Evolutionary conservation across 2,329 filamentous ascomycete genomes (phyloP).

Genomic region (Raffaelea albimanens): DNA sequence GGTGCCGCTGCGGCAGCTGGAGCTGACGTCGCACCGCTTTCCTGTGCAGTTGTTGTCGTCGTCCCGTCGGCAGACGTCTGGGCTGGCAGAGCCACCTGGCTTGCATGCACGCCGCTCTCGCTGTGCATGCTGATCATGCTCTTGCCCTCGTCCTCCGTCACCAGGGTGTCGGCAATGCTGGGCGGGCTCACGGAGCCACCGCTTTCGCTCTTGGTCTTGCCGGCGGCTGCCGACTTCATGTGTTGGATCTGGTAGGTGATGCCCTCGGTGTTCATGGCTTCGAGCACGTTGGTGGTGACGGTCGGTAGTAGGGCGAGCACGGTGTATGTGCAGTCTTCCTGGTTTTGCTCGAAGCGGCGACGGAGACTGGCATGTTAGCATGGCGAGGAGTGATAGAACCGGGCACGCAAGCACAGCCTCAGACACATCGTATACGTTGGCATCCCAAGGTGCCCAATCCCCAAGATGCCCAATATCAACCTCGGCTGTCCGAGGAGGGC

Average conservation of each 20-base stretch:
- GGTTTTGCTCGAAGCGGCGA: constrained; percentile 95
- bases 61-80: constrained; percentile 7
- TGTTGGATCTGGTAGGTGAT: constrained; percentile 91
- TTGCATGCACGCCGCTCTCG: constrained; percentile 75
- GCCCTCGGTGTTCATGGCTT: constrained; percentile 81
- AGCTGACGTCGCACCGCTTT: constrained; percentile 4
- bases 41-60: neutral
- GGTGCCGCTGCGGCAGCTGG: constrained; percentile 14
- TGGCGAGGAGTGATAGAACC: neutral
- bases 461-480: no score
- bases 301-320: constrained; percentile 92
- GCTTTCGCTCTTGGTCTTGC: constrained; percentile 30
- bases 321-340: constrained; percentile 97
- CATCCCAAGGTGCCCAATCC: no score
- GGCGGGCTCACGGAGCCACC: constrained; percentile 41
- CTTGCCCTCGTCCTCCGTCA: constrained; percentile 73
- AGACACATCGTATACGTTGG: no score
- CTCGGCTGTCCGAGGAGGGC: no score
- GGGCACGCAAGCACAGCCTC: neutral
- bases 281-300: constrained; percentile 79
- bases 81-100: constrained; percentile 56
- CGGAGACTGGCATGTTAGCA: constrained; percentile 59
- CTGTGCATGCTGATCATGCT: constrained; percentile 68
- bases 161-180: constrained; percentile 58
- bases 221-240: constrained; percentile 60